Evolutionary conservation across 306 rosid genomes (phyloP), one percentile per base, ranked within the genome.

Genomic region (Quercus alba): DNA sequence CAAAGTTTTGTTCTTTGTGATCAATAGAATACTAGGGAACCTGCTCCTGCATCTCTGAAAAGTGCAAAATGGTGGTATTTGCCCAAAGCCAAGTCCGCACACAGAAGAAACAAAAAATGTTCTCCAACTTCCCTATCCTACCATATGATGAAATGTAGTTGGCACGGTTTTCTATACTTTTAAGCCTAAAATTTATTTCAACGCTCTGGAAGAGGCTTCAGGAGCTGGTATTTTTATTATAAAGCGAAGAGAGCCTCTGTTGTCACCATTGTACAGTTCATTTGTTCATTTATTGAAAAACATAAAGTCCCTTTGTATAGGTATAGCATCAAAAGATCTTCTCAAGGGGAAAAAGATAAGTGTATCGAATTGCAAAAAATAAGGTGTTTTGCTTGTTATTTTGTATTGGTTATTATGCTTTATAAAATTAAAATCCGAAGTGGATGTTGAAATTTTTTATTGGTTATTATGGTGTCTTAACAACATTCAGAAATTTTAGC

Each of bases 251-350:
- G 49, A 77, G 78, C 86, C 83, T 75, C 69, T 73, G 55, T 80
- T 56, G 88, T 89, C 80, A 73, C n/a, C 87, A 72, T 49, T 86
- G 92, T 85, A 86, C 83, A 89, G 83, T 80, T 75, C 89, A 86
- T 89, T 94, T 88, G 82, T 94, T 92, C 85, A 86, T 94, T 86
- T 84, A 72, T 78, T 83, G 67, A 77, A 84, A 91, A 68, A 79
- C 82, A 77, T 70, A 81, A 74, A 76, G 72, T 58, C 58, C 52
- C 35, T 51, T 21, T 61, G 73, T 31, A 72, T 72, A 74, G 58
- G 57, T 64, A 66, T 67, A 72, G 54, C 81, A 82, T 73, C 84
- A 35, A 64, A 62, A 77, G 81, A 82, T 82, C 62, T 79, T 77
- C 70, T 72, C 74, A 73, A 78, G 80, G 85, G 78, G 80, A 38